Conservation (phyloP, 2,329 filamentous ascomycete genomes). For the Rhynchosporium graminicola region DNA sequence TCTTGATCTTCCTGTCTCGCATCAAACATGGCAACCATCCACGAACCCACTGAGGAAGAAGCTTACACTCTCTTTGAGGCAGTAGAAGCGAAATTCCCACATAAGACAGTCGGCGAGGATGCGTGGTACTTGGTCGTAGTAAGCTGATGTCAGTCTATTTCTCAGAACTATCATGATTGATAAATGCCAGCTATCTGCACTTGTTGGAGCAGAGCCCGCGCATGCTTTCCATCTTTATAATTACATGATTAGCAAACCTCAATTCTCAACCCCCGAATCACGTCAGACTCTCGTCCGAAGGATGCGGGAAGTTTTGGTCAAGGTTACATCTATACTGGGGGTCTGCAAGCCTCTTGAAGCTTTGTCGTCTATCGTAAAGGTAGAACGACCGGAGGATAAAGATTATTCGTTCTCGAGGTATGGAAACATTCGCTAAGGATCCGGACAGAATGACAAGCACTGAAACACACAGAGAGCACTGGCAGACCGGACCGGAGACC, state of each 20-base stretch:
- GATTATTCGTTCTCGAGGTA: slow-evolving; percentile 46
- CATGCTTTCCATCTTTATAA: slow-evolving; percentile 56
- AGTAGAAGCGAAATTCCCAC: slow-evolving; percentile 47
- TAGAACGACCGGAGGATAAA: slow-evolving; percentile 51
- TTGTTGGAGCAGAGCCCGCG: slow-evolving; percentile 52
- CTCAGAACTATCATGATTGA: slow-evolving; percentile 14
- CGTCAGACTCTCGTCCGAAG: slow-evolving; percentile 52
- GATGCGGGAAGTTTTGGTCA: slow-evolving; percentile 59
- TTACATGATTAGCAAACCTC: slow-evolving; percentile 52
- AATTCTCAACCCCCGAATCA: slow-evolving; percentile 46
- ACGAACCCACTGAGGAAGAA: slow-evolving; percentile 43
- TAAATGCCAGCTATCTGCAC: slow-evolving; percentile 41
- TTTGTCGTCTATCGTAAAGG: slow-evolving; percentile 30
- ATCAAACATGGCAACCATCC: slow-evolving; percentile 24
- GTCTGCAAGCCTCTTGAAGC: slow-evolving; percentile 62
- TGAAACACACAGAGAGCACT: slow-evolving; percentile 51
- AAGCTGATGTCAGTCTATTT: slow-evolving; percentile 22
- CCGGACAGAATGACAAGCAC: neutral
- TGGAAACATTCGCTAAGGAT: neutral
- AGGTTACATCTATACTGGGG: slow-evolving; percentile 58
- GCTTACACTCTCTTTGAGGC: slow-evolving; percentile 45
- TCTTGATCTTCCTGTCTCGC: neutral
- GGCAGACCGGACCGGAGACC: slow-evolving; percentile 59
- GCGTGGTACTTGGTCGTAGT: slow-evolving; percentile 50
- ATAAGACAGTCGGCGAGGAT: slow-evolving; percentile 44